Evolutionary conservation across 2,329 filamentous ascomycete genomes (phyloP).

Genomic region (Raffaelea deltoideospora): DNA sequence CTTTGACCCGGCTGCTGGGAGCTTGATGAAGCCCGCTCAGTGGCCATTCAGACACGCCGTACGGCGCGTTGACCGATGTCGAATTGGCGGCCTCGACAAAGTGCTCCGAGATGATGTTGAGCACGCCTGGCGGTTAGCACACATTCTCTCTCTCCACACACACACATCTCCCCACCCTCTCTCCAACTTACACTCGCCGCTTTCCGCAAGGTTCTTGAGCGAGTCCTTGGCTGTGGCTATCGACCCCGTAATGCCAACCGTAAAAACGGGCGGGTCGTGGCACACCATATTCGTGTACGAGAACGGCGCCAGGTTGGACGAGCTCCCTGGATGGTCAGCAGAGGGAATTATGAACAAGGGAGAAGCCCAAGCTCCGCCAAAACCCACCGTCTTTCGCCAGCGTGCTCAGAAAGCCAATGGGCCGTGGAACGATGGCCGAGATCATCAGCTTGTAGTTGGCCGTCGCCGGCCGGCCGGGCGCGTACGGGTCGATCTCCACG

Average conservation of each 20-base stretch:
- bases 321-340: background rate
- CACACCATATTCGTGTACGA: conserved; percentile 72
- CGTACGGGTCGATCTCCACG: conserved; percentile 69
- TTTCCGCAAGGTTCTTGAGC: conserved; percentile 56
- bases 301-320: conserved; percentile 71
- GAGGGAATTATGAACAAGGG: too few species aligned
- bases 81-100: conserved; percentile 80
- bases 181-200: conserved; percentile 42
- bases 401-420: conserved; percentile 53
- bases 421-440: conserved; percentile 65
- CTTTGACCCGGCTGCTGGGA: conserved; percentile 38
- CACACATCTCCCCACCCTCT: background rate
- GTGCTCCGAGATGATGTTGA: conserved; percentile 78
- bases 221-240: conserved; percentile 56
- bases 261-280: conserved; percentile 78
- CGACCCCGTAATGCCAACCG: conserved; percentile 34
- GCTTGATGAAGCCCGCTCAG: conserved; percentile 58
- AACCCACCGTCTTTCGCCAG: conserved; percentile 37
- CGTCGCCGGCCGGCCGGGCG: conserved; percentile 45
- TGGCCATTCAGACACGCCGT: conserved; percentile 65
- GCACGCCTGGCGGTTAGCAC: conserved; percentile 34
- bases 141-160: background rate
- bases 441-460: conserved; percentile 92
- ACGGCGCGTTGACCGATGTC: conserved; percentile 63
- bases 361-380: too few species aligned